These are phyloP conservation scores for Pisolithus marmoratus DNA, from an alignment of 768 basidiomycete species.

Conservation along the genomic window DNA sequence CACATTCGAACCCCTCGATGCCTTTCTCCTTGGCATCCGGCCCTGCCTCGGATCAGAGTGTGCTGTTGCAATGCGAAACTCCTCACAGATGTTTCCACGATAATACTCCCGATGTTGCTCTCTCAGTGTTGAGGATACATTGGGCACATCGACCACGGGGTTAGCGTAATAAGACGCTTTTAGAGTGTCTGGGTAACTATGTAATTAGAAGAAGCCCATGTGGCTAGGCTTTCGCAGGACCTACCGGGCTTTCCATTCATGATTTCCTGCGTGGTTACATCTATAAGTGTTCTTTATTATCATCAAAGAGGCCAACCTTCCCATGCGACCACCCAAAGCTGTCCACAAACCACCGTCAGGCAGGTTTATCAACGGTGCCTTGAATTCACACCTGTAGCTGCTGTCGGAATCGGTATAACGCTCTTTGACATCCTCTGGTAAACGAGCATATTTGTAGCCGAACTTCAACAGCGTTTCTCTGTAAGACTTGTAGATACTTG, in stretches of 20 bases:
- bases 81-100: conserved; percentile 78
- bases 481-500: conserved; percentile 51
- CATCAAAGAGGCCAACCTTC: conserved; percentile 47
- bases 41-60: conserved; percentile 40
- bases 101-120: conserved; percentile 78
- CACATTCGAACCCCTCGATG: conserved; percentile 73
- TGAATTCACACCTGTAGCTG: conserved; percentile 59
- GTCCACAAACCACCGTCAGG: neutral
- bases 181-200: conserved; percentile 56
- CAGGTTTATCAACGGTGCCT: neutral
- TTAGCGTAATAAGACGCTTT: conserved; percentile 94
- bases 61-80: neutral
- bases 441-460: conserved; percentile 67
- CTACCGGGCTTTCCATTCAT: conserved; percentile 90
- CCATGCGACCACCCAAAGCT: conserved; percentile 99
- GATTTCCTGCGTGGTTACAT: conserved; percentile 54
- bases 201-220: neutral
- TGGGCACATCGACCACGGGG: conserved; percentile 61
- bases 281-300: neutral
- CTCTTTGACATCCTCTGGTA: conserved; percentile 64
- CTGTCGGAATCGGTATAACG: conserved; percentile 67
- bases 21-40: conserved; percentile 50
- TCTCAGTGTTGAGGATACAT: conserved; percentile 52
- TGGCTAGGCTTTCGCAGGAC: conserved; percentile 1
- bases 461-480: conserved; percentile 71